A percentile compares a stretch with the other conserved stretches of the same genome.
These are phyloP conservation scores for Ligustrum vulgare DNA, from an alignment of 257 asterid species.

Conservation along the genomic window DNA sequence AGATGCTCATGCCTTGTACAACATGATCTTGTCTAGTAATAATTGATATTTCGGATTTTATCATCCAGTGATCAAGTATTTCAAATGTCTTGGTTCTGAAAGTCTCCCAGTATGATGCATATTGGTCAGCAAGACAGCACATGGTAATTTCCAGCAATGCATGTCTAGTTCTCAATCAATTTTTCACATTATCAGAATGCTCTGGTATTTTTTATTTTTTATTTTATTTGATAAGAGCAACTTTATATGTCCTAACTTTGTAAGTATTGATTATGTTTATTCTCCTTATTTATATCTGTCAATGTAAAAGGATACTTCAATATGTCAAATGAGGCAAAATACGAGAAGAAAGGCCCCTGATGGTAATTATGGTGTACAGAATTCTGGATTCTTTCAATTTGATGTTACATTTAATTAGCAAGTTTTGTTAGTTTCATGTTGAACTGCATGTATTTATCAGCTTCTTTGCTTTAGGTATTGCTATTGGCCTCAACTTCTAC, in stretches of 20 bases:
- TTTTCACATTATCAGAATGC: constrained; percentile 95
- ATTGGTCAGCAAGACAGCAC: too few relatives aligned
- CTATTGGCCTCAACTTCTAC: constrained; percentile 94
- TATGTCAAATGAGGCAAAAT: constrained; percentile 93
- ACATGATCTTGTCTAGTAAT: too few relatives aligned
- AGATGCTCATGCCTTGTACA: too few relatives aligned
- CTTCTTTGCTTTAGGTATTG: constrained; percentile 60
- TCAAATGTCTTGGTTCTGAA: too few relatives aligned
- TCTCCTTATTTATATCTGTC: constrained; percentile 62
- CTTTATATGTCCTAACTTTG: background rate
- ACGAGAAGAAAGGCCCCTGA: constrained; percentile 88
- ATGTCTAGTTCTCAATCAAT: too few relatives aligned
- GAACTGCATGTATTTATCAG: constrained; percentile 16
- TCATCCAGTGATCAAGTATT: too few relatives aligned
- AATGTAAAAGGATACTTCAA: constrained; percentile 97
- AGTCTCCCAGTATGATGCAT: too few relatives aligned
- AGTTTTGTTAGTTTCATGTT: constrained; percentile 15
- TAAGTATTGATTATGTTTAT: constrained; percentile 29
- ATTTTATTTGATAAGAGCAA: constrained; percentile 6
- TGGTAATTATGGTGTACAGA: constrained; percentile 42
- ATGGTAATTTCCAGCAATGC: too few relatives aligned
- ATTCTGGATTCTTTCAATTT: constrained; percentile 13
- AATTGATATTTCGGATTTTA: too few relatives aligned
- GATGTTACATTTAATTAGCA: constrained; percentile 7
- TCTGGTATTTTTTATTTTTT: constrained; percentile 55